Evolutionary conservation across 2,329 filamentous ascomycete species (phyloP).

Genomic region (Hypoxylon sp.): DNA sequence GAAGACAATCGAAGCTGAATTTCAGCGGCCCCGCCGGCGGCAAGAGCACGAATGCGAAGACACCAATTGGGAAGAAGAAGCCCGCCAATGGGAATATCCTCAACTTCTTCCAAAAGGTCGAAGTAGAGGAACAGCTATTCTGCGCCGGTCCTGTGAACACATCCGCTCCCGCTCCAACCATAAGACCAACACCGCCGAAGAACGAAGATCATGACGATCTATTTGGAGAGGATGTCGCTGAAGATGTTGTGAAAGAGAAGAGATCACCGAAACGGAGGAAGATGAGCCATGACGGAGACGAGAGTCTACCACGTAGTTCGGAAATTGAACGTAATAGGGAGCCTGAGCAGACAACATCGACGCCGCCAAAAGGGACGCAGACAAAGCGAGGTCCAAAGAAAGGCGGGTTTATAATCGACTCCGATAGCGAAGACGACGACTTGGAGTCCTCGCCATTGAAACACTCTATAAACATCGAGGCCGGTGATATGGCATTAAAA

Average conservation of each 20-base stretch:
- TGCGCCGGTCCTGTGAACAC: constrained; percentile 55
- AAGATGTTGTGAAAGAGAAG: constrained; percentile 51
- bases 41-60: constrained; percentile 45
- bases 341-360: constrained; percentile 8
- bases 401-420: constrained; percentile 80
- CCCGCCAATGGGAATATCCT: constrained; percentile 76
- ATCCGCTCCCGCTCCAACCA: constrained; percentile 48
- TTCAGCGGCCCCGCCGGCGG: constrained; percentile 46
- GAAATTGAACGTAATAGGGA: constrained; percentile 20
- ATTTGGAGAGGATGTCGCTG: constrained; percentile 55
- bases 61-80: constrained; percentile 53
- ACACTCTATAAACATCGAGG: constrained; percentile 17
- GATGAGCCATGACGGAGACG: constrained; percentile 52
- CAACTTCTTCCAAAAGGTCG: constrained; percentile 81
- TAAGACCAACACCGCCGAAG: constrained; percentile 45
- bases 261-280: constrained; percentile 60
- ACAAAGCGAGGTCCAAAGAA: constrained; percentile 52
- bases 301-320: constrained; percentile 4
- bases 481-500: constrained; percentile 6
- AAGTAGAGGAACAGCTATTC: constrained; percentile 73
- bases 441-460: constrained; percentile 29
- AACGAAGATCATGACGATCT: constrained; percentile 54
- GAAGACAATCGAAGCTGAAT: constrained; percentile 53
- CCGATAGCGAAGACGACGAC: constrained; percentile 68
- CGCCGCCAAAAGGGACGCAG: constrained; percentile 30